phyloP scores from a whole-genome alignment of 2,329 filamentous ascomycete species.

The Aspergillus clavatus region DNA sequence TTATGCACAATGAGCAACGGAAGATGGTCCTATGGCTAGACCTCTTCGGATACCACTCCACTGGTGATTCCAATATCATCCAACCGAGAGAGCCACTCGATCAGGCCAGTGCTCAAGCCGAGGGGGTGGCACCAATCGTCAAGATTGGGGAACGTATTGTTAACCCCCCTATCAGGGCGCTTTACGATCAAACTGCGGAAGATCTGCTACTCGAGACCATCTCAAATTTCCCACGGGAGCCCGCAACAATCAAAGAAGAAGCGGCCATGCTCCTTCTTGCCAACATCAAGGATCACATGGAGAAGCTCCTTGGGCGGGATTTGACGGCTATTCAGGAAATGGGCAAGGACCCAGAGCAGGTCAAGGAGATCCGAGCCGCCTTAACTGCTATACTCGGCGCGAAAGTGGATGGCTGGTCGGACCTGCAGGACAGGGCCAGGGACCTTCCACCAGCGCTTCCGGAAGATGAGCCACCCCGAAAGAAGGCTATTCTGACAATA shows the following conservation, averaged over 20 bases:
- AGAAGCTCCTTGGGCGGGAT: slow-evolving; percentile 41
- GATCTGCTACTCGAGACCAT: slow-evolving; percentile 42
- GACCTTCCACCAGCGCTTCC: slow-evolving; percentile 33
- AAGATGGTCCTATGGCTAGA: slow-evolving; percentile 63
- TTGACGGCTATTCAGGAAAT: slow-evolving; percentile 43
- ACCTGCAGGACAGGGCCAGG: slow-evolving; percentile 37
- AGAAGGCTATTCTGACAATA: slow-evolving; percentile 40
- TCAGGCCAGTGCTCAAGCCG: slow-evolving; percentile 28
- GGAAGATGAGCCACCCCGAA: slow-evolving; percentile 34
- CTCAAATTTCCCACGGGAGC: slow-evolving; percentile 41
- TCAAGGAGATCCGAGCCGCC: slow-evolving; percentile 42
- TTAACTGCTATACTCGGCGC: slow-evolving; percentile 41
- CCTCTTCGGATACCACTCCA: slow-evolving; percentile 56
- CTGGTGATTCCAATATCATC: slow-evolving; percentile 43
- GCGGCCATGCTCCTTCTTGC: slow-evolving; percentile 45
- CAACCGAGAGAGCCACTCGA: slow-evolving; percentile 41
- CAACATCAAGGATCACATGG: slow-evolving; percentile 48
- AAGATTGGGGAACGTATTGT: slow-evolving; percentile 40
- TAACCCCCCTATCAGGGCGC: slow-evolving; percentile 38
- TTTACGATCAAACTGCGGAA: slow-evolving; percentile 43
- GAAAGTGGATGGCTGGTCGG: slow-evolving; percentile 43
- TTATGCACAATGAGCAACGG: slow-evolving; percentile 60
- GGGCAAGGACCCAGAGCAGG: slow-evolving; percentile 42
- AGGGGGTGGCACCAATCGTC: slow-evolving; percentile 41
- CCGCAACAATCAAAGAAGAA: slow-evolving; percentile 43